phyloP scores from a whole-genome alignment of 352 stramenopile species.

The Phytophthora vignae region DNA sequence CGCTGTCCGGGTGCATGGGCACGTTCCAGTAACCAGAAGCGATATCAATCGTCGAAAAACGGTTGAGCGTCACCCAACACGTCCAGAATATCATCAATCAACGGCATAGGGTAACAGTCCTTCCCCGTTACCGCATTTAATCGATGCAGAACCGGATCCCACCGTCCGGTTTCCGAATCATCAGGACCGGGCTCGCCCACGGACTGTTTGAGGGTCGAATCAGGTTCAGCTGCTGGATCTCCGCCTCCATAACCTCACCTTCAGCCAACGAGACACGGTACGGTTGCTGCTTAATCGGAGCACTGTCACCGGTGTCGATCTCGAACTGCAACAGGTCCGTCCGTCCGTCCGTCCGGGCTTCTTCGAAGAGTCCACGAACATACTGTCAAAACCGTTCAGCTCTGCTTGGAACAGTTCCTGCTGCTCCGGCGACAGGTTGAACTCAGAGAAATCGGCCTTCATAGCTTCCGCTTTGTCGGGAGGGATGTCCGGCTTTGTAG shows the following conservation, averaged over 20 bases:
- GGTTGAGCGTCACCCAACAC: neutral
- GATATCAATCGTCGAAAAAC: conserved; percentile 16
- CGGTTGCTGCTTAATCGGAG: conserved; percentile 14
- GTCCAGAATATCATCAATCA: conserved; percentile 24
- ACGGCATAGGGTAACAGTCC: conserved; percentile 16
- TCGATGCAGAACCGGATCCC: conserved; percentile 26
- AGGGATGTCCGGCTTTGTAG: neutral
- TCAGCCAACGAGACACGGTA: conserved; percentile 17
- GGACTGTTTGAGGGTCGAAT: conserved; percentile 10
- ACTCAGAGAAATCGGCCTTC: conserved; percentile 6
- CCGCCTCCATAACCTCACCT: conserved; percentile 12
- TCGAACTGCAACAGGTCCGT: too few species aligned
- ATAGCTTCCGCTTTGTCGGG: neutral
- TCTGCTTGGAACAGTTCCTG: too few species aligned
- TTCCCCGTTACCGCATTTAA: conserved; percentile 19
- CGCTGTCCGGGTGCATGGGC: neutral
- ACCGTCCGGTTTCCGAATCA: neutral
- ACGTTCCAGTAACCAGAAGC: conserved; percentile 8
- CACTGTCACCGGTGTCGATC: conserved; percentile 5
- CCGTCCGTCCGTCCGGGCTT: too few species aligned
- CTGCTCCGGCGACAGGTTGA: neutral
- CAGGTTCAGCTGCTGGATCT: conserved; percentile 9
- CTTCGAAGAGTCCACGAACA: too few species aligned
- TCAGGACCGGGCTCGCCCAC: conserved; percentile 12
- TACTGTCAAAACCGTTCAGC: too few species aligned